These are phyloP conservation scores for Silene coronaria DNA, from an alignment of 179 eudicot species.

Conservation along the genomic window DNA sequence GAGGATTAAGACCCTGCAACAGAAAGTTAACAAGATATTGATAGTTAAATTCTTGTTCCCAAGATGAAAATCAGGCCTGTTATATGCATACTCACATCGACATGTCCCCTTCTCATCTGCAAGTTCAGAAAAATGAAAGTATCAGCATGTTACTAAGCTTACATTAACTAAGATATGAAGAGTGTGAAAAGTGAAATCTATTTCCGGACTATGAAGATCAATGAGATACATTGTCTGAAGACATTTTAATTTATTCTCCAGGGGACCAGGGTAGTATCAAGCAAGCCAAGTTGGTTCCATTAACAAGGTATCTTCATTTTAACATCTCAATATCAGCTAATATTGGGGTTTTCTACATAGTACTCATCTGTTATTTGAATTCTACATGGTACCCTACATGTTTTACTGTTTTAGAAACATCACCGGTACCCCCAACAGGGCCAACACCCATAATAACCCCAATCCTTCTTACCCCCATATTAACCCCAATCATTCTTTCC, in stretches of 20 bases:
- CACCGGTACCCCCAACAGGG: too few species aligned
- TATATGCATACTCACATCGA: conserved; percentile 43
- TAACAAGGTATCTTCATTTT: not conserved
- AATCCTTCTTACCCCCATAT: too few species aligned
- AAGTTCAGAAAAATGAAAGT: conserved; percentile 4
- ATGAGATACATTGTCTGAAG: not conserved
- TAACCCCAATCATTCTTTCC: too few species aligned
- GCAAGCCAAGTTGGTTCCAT: not conserved
- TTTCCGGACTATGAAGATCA: not conserved
- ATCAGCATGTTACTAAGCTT: not conserved
- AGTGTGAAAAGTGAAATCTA: not conserved
- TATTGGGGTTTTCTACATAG: too few species aligned
- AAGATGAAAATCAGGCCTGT: not conserved
- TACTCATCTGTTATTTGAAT: too few species aligned
- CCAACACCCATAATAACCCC: too few species aligned
- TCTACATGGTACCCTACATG: too few species aligned
- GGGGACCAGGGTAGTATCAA: not conserved
- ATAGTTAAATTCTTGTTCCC: not conserved
- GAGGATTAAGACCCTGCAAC: conserved; percentile 75
- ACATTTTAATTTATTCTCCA: not conserved
- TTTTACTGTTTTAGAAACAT: too few species aligned
- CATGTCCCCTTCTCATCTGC: conserved; percentile 60
- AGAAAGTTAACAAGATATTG: not conserved
- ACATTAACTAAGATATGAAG: not conserved
- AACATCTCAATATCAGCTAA: not conserved